phyloP scores from a whole-genome alignment of 1,284 basidiomycete species.

The Phaffia rhodozyma region DNA sequence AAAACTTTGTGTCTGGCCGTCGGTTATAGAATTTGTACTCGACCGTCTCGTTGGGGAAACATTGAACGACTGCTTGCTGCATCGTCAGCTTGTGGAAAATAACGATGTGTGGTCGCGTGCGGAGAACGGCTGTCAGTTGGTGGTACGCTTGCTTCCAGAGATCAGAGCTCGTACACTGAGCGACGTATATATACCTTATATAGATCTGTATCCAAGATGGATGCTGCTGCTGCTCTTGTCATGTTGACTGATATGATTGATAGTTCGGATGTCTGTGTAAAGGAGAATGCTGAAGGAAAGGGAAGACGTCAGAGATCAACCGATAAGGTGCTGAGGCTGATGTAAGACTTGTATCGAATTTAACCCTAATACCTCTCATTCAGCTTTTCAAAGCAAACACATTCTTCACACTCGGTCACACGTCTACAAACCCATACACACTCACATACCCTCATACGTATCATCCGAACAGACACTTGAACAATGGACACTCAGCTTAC shows the following conservation, averaged over 20 bases:
- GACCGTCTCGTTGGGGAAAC: conserved; percentile 56
- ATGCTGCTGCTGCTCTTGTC: background rate
- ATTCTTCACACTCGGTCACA: too few relatives aligned
- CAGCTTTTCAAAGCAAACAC: too few relatives aligned
- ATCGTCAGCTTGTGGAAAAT: conserved; percentile 61
- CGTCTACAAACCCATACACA: too few relatives aligned
- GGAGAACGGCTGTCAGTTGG: background rate
- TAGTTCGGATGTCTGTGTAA: too few relatives aligned
- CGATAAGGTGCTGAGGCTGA: too few relatives aligned
- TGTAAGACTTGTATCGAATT: too few relatives aligned
- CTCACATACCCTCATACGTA: too few relatives aligned
- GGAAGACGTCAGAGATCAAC: too few relatives aligned
- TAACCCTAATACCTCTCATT: too few relatives aligned
- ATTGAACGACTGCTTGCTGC: conserved; percentile 83
- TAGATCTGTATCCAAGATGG: conserved; percentile 81
- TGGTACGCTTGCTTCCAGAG: background rate
- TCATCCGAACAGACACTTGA: too few relatives aligned
- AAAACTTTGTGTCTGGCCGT: conserved; percentile 57
- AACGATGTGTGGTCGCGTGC: background rate
- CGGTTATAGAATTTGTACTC: conserved; percentile 82
- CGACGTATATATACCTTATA: conserved; percentile 58
- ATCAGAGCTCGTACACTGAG: background rate
- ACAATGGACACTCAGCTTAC: conserved; percentile 1
- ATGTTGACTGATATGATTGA: too few relatives aligned
- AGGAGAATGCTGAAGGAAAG: too few relatives aligned